Evolutionary conservation across 257 asterid species (phyloP), one percentile per base, ranked within the genome.

Genomic region (Cynanchum wilfordii): DNA sequence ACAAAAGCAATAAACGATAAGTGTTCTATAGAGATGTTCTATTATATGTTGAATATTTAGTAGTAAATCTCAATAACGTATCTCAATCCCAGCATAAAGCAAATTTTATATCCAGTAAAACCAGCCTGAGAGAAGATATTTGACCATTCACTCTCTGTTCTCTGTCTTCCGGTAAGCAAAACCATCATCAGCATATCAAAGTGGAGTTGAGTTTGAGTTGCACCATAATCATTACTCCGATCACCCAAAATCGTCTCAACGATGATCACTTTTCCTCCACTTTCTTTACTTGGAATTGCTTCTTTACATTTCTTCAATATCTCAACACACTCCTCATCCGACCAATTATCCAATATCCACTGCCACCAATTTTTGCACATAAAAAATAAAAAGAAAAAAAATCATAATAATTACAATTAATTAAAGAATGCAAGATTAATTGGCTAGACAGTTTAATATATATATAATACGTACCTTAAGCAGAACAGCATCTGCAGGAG

Each of bases 301-400:
- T 74, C 83, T 76, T 69, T 85, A 76, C 87, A 85, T 55, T 73
- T 80, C 80, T 79, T 79, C 69, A 83, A 22, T 76, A 83, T 77
- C 40, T 71, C 64, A 1, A 79, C 73, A 51, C 84, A 10, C 8
- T 72, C 78, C 42, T 79, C 73, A 10, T 83, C 79, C 12, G 22
- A 29, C 86, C 84, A 83, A 25, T 77, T 75, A 29, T 79, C 84
- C 70, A 83, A 29, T 66, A 75, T 79, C 72, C 75, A 71, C 86
- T 83, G 76, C n/a, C 50, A 52, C 44, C 30, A 57, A 59, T 57
- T 56, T 38, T 5, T 0, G 0, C 8, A 6, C 8, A 4, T 1
- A 4, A 4, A 38, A 38, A 38, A 38, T 1, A 4, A 38, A 38
- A 38, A 7, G 5, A 0, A 38, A 38, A 38, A 38, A 38, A 4